A percentile compares a stretch with the other conserved stretches of the same genome.
Conservation (phyloP, 345 rosid genomes). For the Citrus reticulata region DNA sequence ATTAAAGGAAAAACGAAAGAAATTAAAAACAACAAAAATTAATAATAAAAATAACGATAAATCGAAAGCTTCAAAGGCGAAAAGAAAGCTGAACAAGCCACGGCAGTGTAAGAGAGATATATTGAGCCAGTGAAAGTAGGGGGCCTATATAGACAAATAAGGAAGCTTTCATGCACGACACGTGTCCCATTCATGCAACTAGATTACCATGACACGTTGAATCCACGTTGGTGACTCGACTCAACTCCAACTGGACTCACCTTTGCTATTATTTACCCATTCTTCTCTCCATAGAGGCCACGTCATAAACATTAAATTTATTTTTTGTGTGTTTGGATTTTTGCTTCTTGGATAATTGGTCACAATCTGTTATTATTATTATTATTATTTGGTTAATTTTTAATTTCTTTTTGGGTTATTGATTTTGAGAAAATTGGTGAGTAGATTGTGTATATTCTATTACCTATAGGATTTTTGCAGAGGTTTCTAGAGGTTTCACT, state of each 20-base stretch:
- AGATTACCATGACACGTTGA: constrained; percentile 9
- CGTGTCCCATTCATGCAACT: neutral
- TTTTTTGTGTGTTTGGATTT: neutral
- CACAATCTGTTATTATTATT: neutral
- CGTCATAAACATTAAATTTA: neutral
- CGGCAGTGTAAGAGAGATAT: neutral
- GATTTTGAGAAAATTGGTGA: neutral
- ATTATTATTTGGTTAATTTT: neutral
- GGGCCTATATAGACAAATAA: neutral
- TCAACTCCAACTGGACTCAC: neutral
- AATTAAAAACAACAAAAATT: no score
- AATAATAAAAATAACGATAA: no score
- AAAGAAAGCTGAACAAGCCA: neutral
- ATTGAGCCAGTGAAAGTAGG: neutral
- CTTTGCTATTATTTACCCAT: neutral
- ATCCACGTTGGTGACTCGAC: constrained; percentile 7
- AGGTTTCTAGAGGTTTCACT: neutral
- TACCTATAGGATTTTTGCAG: neutral
- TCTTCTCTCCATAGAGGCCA: neutral
- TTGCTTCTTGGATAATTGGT: neutral
- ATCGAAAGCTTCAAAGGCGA: neutral
- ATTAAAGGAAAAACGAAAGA: no score
- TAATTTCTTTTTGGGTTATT: neutral
- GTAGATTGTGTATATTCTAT: neutral
- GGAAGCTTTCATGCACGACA: constrained; percentile 7